Conservation (phyloP, 805 yeast species). For the Starmerella bombi region DNA sequence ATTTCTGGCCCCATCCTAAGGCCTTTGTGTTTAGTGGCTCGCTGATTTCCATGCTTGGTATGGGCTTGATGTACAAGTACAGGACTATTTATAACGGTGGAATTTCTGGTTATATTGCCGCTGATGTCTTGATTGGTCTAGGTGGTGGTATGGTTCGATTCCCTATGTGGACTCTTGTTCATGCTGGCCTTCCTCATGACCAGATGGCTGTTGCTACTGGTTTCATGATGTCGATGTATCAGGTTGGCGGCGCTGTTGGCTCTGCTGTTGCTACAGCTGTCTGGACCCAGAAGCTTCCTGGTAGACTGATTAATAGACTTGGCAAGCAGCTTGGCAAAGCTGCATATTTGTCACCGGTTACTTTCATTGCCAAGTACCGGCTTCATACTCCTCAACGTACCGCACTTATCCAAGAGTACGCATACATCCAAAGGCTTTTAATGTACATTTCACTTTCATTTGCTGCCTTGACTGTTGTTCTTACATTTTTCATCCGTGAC, state of each 20-base stretch:
- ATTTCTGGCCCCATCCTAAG: conserved; percentile 39
- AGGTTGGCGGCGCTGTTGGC: conserved; percentile 55
- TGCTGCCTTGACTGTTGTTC: conserved; percentile 25
- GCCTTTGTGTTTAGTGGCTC: conserved; percentile 48
- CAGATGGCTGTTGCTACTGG: conserved; percentile 52
- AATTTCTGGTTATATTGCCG: conserved; percentile 49
- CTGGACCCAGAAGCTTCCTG: conserved; percentile 51
- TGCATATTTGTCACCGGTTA: conserved; percentile 45
- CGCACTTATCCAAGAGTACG: conserved; percentile 45
- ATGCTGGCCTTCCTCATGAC: conserved; percentile 47
- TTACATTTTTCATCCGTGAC: conserved; percentile 5
- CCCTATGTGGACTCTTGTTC: conserved; percentile 49
- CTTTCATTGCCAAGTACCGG: conserved; percentile 34
- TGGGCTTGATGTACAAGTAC: conserved; percentile 47
- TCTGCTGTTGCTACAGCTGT: conserved; percentile 55
- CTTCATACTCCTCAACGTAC: conserved; percentile 53
- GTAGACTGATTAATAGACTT: conserved; percentile 30
- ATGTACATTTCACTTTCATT: conserved; percentile 41
- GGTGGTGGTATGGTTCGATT: conserved; percentile 65
- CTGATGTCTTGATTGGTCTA: conserved; percentile 50
- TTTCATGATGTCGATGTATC: conserved; percentile 43
- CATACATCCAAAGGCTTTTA: conserved; percentile 44
- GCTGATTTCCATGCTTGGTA: conserved; percentile 42
- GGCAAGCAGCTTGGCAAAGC: conserved; percentile 30
- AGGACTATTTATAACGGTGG: conserved; percentile 36